phyloP scores from a whole-genome alignment of 2,329 filamentous ascomycete species.

The Paecilomyces sp. region DNA sequence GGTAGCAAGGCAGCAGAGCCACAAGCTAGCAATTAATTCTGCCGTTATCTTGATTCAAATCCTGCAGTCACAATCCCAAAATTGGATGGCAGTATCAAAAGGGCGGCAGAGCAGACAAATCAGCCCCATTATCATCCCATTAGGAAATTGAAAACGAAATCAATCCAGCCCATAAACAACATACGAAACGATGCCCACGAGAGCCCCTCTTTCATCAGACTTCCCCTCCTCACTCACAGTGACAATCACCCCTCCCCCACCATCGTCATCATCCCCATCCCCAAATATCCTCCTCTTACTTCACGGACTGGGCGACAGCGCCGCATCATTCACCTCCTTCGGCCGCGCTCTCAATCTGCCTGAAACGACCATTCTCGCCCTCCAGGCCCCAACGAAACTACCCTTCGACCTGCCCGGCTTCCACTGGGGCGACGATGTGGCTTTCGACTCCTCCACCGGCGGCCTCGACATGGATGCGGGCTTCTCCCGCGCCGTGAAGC shows the following conservation, averaged over 20 bases:
- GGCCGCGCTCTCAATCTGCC: conserved; percentile 64
- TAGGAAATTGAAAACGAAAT: neutral
- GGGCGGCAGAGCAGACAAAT: neutral
- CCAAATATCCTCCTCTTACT: conserved; percentile 74
- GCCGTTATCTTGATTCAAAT: neutral
- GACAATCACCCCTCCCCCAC: conserved; percentile 34
- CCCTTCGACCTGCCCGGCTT: conserved; percentile 62
- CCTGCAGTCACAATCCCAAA: neutral
- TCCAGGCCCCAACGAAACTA: conserved; percentile 63
- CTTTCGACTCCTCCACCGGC: conserved; percentile 44
- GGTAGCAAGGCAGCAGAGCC: neutral
- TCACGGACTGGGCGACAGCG: conserved; percentile 75
- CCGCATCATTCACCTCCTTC: conserved; percentile 61
- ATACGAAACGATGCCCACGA: conserved; percentile 20
- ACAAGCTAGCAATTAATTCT: neutral
- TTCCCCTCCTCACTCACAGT: conserved; percentile 38
- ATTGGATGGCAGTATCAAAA: neutral
- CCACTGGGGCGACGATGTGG: conserved; percentile 64
- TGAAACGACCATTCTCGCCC: conserved; percentile 66
- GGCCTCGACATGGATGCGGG: conserved; percentile 57
- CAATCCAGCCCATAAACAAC: conserved; percentile 2
- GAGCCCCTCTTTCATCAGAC: conserved; percentile 35
- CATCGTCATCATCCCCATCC: conserved; percentile 35
- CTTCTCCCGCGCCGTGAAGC: conserved; percentile 42
- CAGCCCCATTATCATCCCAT: neutral